Base-by-base conservation (phyloP, 1,284 basidiomycete species). In the Anthracocystis panici-leucophaei region DNA sequence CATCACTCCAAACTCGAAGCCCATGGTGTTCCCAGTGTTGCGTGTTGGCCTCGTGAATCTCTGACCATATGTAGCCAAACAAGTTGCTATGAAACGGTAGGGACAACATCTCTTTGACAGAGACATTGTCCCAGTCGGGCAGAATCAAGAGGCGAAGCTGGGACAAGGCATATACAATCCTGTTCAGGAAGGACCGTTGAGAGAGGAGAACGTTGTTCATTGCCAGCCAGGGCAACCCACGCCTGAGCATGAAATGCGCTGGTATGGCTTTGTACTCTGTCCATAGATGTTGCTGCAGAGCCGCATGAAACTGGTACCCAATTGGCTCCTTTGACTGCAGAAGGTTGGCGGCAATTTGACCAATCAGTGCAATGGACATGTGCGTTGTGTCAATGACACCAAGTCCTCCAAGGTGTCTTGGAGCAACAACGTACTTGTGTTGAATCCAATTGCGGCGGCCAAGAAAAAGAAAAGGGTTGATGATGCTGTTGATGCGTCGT, bases 121-220 rank as follows among this genome's bases (percentile, higher is more conserved):
- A 29, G 27, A 60, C 51, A n/a, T 45, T 29, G 50, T 52, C 29
- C 58, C 58, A 60, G 29, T 60, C 50, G 2, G 58, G 58, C 2
- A 42, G 20, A 11, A 42, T 42, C 41, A n/a, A 42, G 7, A 42
- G 41, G 12, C 29, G 18, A 33, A 31, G 27, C 27, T 42, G 10
- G 20, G 41, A 12, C 1, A 42, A 9, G 2, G 41, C 41, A 14
- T 42, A 42, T 2, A 42, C 41, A 1, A 42, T n/a, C 10, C 10
- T 42, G 10, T 21, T 12, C 11, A 42, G 20, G 41, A 42, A 42
- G n/a, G 41, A 42, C 10, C n/a, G 41, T n/a, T 42, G 41, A 7
- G 41, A n/a, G 20, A 14, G n/a, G 10, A 42, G 12, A 5, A n/a
- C n/a, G 20, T 42, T 42, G 41, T 42, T 42, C 41, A 42, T 42